phyloP scores from a whole-genome alignment of 371 early-diverging fungal genomes.

The Blyttiomyces sp. region DNA sequence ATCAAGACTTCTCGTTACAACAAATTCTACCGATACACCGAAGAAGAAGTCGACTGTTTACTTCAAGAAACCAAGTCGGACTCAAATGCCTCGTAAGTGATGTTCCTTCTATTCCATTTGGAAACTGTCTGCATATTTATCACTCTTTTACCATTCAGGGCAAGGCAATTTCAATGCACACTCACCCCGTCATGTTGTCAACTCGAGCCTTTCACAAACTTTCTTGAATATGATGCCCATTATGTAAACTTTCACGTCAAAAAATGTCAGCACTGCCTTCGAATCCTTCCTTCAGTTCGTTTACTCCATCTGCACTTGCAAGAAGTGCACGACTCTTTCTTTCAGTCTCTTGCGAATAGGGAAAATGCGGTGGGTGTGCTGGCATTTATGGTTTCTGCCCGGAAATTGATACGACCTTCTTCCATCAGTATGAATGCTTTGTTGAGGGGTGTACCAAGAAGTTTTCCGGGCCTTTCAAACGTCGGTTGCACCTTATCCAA shows the following conservation, averaged over 20 bases:
- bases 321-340: slow-evolving; percentile 42
- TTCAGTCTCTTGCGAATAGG: slow-evolving; percentile 19
- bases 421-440: slow-evolving; percentile 62
- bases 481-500: slow-evolving; percentile 63
- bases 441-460: slow-evolving; percentile 59
- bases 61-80: no score
- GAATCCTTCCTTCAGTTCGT: slow-evolving; percentile 29
- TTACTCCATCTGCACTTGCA: slow-evolving; percentile 35
- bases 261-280: slow-evolving; percentile 26
- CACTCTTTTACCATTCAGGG: no score
- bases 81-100: no score
- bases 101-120: no score
- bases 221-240: not conserved
- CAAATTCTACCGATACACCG: no score
- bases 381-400: not conserved
- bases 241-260: not conserved
- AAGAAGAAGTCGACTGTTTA: no score
- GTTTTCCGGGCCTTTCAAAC: slow-evolving; percentile 49
- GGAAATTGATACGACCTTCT: not conserved
- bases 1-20: no score
- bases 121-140: no score
- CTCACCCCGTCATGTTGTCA: not conserved
- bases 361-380: slow-evolving; percentile 12
- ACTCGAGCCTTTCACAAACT: not conserved
- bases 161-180: not conserved